Base-by-base conservation (phyloP, 2,329 filamentous ascomycete species). In the Penicillium sp. region DNA sequence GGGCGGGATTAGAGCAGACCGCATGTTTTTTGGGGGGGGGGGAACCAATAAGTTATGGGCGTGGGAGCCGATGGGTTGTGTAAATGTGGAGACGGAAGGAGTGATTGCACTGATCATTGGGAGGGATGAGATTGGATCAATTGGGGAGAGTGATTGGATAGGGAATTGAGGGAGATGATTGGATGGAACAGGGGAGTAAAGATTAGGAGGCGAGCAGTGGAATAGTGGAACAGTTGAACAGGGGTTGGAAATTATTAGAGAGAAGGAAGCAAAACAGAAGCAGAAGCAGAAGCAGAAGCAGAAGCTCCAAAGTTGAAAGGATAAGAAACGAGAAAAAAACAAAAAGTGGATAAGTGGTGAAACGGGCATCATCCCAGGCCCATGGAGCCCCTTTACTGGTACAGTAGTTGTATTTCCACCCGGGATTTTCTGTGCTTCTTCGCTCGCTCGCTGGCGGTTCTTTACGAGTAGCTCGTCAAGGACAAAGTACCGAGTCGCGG, bases 1-100 rank as follows among this genome's bases (percentile, higher is more conserved):
- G 38, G 49, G 30, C 26, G 35, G 56, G 42, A 58, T 26, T 37
- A 2, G 17, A 57, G 35, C 62, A 64, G 62, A 64, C 62, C 62
- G 62, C 62, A 64, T 64, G 22, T 64, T 64, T 61, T 64, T 64
- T 61, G 59, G 12, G 30, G 5, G 9, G 26, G 28, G 15, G 38
- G 28, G 33, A 12, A 35, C 62, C 62, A 64, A 64, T 64, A 51
- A 45, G 15, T 53, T 35, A 26, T n/a, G 38, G 44, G 37, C 35
- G 45, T 33, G 35, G 38, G 35, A 38, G 54, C 54, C 44, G 40
- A 49, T 26, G 38, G n/a, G n/a, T n/a, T n/a, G 54, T 15, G 28
- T 45, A 13, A 35, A 15, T 10, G 37, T 49, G 30, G 37, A 24
- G 26, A 10, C 17, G n/a, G 13, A 42, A n/a, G 35, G 12, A 54